Evolutionary conservation across 305 asterid species (phyloP).

Genomic region (Andrographis paniculata): DNA sequence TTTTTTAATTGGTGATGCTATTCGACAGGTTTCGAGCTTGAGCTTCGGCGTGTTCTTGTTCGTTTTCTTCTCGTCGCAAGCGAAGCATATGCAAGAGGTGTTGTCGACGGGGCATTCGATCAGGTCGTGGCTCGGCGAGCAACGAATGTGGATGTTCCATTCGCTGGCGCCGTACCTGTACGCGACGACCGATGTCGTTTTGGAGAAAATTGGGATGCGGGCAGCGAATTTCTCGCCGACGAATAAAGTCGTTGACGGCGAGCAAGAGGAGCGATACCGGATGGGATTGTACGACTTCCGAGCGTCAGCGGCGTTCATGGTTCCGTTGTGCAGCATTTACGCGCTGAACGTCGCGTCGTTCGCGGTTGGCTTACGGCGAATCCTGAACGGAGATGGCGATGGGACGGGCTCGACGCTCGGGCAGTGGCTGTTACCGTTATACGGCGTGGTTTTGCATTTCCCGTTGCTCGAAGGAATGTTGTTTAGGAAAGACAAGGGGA

Average conservation of each 20-base stretch:
- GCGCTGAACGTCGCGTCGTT: constrained; percentile 34
- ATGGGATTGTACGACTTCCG: constrained; percentile 44
- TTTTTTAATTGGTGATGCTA: too few relatives aligned
- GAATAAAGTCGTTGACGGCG: constrained; percentile 38
- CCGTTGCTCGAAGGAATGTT: constrained; percentile 67
- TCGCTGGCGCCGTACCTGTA: constrained; percentile 33
- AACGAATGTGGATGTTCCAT: constrained; percentile 59
- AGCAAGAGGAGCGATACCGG: constrained; percentile 31
- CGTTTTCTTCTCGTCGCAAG: constrained; percentile 45
- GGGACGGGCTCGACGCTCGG: too few relatives aligned
- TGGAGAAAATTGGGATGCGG: constrained; percentile 32
- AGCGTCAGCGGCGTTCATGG: constrained; percentile 33
- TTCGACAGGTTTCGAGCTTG: constrained; percentile 47
- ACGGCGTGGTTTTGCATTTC: constrained; percentile 28
- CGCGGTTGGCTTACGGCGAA: constrained; percentile 24
- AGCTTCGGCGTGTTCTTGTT: constrained; percentile 32
- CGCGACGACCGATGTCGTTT: constrained; percentile 31
- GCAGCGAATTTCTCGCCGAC: constrained; percentile 51
- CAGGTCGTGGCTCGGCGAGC: constrained; percentile 37
- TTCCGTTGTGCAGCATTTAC: constrained; percentile 45
- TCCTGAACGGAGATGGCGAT: constrained; percentile 21
- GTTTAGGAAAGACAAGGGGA: constrained; percentile 50
- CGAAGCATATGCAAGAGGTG: constrained; percentile 36
- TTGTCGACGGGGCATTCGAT: constrained; percentile 23
- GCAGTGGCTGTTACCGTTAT: constrained; percentile 34